Conservation (phyloP, 306 rosid genomes). For the Rosa chinensis region DNA sequence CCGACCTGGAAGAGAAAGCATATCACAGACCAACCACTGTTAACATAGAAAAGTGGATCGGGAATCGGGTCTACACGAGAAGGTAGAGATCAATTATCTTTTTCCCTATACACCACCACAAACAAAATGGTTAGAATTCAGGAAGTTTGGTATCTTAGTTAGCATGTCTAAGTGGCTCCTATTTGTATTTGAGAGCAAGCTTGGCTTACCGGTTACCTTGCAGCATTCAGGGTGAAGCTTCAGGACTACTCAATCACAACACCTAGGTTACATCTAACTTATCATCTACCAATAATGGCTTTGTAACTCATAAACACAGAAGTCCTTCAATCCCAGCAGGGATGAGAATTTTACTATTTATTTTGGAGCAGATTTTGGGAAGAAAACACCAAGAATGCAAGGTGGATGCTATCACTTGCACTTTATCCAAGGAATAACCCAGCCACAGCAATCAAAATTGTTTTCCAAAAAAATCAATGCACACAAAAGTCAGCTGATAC, state of each 20-base stretch:
- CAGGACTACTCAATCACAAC: not conserved
- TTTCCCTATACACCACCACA: not conserved
- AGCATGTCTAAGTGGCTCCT: not conserved
- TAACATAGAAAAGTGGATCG: not conserved
- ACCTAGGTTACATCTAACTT: not conserved
- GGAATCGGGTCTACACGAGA: not conserved
- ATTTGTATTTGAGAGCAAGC: not conserved
- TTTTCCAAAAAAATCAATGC: not conserved
- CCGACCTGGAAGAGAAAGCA: slow-evolving; percentile 2
- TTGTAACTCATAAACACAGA: not conserved
- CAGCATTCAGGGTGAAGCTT: not conserved
- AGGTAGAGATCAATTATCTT: not conserved
- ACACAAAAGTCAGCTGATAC: not conserved
- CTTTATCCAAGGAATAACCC: not conserved
- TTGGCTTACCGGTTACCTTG: not conserved
- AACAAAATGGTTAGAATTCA: not conserved
- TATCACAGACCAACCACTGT: slow-evolving; percentile 3
- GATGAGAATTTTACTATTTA: not conserved
- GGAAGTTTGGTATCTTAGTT: not conserved
- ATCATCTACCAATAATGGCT: not conserved
- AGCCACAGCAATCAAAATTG: slow-evolving; percentile 9
- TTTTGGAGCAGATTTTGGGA: not conserved
- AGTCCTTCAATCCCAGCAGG: not conserved
- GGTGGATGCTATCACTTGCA: not conserved
- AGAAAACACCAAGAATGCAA: not conserved